Base-by-base conservation (phyloP, 2,329 filamentous ascomycete genomes). In the Talaromyces sp. region DNA sequence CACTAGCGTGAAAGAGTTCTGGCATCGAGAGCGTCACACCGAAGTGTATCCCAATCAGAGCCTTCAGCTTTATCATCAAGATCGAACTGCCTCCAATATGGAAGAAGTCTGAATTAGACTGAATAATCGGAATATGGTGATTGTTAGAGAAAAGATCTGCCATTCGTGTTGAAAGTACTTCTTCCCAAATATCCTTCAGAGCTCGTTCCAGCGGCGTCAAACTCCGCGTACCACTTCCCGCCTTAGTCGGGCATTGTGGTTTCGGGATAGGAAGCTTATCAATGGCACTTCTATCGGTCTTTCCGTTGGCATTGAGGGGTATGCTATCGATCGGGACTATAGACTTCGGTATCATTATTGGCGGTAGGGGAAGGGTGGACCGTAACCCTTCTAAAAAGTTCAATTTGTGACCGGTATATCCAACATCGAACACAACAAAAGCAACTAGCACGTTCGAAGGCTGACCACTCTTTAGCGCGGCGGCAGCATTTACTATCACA, bases 61-160 rank as follows among this genome's bases (percentile, higher is more conserved):
- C 50, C 40, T 58, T 35, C 11, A 62, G 18, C 5, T 58, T 48
- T 21, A 62, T 39, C 40, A 62, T 35, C 1, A 74, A 66, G 21
- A 77, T 48, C 0, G 76, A 78, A 58, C 70, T 77, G 11, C 75
- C 76, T 7, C 76, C 76, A 7, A 74, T 63, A 1, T 55, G 18
- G 67, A 78, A 77, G 66, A 77, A 77, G 57, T 70, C 65, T 6
- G 72, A 23, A 61, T 37, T 1, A 58, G 50, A 4, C 6, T 58
- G 6, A 8, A 25, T 57, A 21, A 7, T 44, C 39, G n/a, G n/a
- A n/a, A 12, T 21, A 1, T 46, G 18, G 21, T 21, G 42, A 25
- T 46, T 2, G 1, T 16, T 46, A 11, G 18, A 2, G 8, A 21
- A 21, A 2, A 46, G 23, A 7, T 46, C 23, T 7, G 37, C 8